Evolutionary conservation across 2,329 filamentous ascomycete species (phyloP).

Genomic region (Xylaria sp.): DNA sequence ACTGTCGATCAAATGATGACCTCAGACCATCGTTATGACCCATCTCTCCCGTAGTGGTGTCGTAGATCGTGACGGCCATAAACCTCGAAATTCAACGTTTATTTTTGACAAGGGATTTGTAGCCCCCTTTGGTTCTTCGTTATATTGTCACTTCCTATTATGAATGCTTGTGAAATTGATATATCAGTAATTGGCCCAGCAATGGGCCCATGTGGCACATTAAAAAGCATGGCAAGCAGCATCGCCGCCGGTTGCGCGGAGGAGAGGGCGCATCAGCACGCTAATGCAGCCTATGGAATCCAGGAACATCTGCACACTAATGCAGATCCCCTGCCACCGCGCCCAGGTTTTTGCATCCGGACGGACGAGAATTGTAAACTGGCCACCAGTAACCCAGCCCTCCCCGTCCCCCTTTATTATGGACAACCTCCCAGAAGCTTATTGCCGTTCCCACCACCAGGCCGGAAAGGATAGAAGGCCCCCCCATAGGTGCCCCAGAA

Average conservation of each 20-base stretch:
- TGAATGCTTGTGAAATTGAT: constrained; percentile 20
- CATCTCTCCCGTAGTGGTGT: neutral
- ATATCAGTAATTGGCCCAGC: constrained; percentile 12
- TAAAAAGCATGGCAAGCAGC: constrained; percentile 2
- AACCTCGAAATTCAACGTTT: neutral
- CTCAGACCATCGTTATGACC: neutral
- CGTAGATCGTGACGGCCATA: neutral
- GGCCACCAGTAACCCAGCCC: constrained; percentile 10
- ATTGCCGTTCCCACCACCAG: neutral
- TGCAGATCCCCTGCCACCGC: constrained; percentile 22
- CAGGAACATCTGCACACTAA: constrained; percentile 26
- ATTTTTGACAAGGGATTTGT: neutral
- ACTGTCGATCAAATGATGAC: neutral
- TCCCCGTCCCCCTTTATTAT: constrained; percentile 7
- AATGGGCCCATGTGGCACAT: constrained; percentile 14
- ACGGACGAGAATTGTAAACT: neutral
- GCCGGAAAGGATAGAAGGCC: neutral
- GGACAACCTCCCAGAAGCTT: neutral
- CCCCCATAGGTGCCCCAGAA: neutral
- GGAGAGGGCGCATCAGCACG: constrained; percentile 12
- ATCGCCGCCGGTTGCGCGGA: constrained; percentile 9
- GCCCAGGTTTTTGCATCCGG: constrained; percentile 4
- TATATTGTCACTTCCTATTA: constrained; percentile 15
- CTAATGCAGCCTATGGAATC: constrained; percentile 26
- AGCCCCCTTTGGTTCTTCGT: neutral